Conservation (phyloP, 2,329 filamentous ascomycete species). For the Epichloe coenophiala region DNA sequence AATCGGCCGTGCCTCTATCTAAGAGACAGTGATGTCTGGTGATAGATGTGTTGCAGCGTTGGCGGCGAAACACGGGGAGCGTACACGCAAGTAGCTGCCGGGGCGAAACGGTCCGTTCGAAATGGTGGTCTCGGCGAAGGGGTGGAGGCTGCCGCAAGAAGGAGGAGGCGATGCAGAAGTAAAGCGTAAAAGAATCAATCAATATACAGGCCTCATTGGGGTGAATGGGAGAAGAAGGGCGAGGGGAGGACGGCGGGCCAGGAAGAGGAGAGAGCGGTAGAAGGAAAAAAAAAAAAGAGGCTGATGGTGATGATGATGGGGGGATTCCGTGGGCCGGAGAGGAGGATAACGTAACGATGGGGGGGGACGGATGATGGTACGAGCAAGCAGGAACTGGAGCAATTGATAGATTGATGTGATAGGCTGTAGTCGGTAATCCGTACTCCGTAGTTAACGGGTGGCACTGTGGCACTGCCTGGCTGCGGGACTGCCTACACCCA, state of each 20-base stretch:
- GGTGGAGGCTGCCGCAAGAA: neutral
- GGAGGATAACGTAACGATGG: neutral
- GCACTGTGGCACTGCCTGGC: neutral
- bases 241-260: constrained; percentile 5
- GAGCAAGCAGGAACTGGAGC: constrained; percentile 1
- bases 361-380: neutral
- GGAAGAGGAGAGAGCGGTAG: constrained; percentile 10
- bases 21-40: neutral
- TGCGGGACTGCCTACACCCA: neutral
- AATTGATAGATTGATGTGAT: neutral
- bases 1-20: neutral
- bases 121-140: neutral
- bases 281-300: constrained; percentile 9
- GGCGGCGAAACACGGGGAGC: neutral
- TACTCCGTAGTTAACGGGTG: neutral
- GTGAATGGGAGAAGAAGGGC: constrained; percentile 4
- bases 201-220: constrained; percentile 25
- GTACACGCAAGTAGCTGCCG: neutral
- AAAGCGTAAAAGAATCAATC: constrained; percentile 19
- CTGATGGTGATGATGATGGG: constrained; percentile 11
- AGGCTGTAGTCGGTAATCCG: too few relatives aligned
- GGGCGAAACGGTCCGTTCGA: constrained; percentile 2
- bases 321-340: constrained; percentile 1
- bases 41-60: neutral
- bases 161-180: constrained; percentile 14